These are phyloP conservation scores for Tetrahymena borealis DNA, from an alignment of 73 alveolate genomes.

Conservation along the genomic window DNA sequence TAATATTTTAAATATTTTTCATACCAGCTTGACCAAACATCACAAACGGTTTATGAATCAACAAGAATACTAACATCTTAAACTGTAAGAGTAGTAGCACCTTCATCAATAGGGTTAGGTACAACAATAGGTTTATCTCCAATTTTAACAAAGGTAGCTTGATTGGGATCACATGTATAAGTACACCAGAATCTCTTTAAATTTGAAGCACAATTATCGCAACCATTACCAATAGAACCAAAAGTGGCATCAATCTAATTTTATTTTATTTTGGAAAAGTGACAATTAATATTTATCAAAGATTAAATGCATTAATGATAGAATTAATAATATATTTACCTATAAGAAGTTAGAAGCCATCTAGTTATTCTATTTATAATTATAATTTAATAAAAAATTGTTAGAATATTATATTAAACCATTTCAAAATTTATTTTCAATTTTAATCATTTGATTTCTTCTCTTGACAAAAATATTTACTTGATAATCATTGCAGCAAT, in stretches of 20 bases:
- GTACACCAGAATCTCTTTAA: conserved; percentile 64
- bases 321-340: background rate
- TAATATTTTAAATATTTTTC: background rate
- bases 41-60: conserved; percentile 46
- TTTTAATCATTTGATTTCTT: background rate
- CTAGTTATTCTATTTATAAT: conserved; percentile 10
- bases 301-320: background rate
- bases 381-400: conserved; percentile 9
- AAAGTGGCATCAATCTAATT: conserved; percentile 43
- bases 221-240: conserved; percentile 57
- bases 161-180: conserved; percentile 55
- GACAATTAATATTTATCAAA: background rate
- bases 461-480: background rate
- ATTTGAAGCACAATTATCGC: conserved; percentile 58
- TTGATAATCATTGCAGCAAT: background rate
- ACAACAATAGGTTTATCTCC: conserved; percentile 35
- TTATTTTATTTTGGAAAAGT: background rate
- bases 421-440: too few species aligned
- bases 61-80: conserved; percentile 39
- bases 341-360: conserved; percentile 18
- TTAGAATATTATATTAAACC: background rate
- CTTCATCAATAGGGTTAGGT: conserved; percentile 35
- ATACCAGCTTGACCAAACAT: background rate
- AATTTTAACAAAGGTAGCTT: conserved; percentile 34
- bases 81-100: conserved; percentile 29